Evolutionary conservation across 2,329 filamentous ascomycete genomes (phyloP).

Genomic region (Scedosporium dehoogii): DNA sequence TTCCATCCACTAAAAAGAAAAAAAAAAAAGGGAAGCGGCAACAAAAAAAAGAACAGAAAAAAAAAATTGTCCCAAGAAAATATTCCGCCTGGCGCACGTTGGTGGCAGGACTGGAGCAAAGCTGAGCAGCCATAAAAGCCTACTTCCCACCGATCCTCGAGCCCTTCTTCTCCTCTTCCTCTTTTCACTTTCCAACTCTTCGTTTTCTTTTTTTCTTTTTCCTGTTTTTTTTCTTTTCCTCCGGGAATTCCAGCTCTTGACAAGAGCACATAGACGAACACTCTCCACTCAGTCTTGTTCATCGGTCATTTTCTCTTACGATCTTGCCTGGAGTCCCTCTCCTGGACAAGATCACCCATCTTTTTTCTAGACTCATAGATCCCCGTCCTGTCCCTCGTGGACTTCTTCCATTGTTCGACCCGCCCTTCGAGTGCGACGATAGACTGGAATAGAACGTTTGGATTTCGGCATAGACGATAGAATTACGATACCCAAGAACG

Average conservation of each 20-base stretch:
- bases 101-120: background rate
- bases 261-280: constrained; percentile 8
- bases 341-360: constrained; percentile 4
- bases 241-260: constrained; percentile 27
- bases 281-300: constrained; percentile 9
- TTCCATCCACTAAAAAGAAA: background rate
- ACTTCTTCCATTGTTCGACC: background rate
- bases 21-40: background rate
- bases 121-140: constrained; percentile 2
- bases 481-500: constrained; percentile 7
- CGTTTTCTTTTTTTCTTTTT: constrained; percentile 23
- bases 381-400: background rate
- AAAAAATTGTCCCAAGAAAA: background rate
- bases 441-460: background rate
- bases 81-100: background rate
- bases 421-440: constrained; percentile 5
- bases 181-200: constrained; percentile 17
- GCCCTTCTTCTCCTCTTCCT: background rate
- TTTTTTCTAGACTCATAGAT: constrained; percentile 4
- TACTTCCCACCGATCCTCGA: background rate
- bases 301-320: constrained; percentile 6
- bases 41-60: constrained; percentile 2
- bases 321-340: constrained; percentile 9
- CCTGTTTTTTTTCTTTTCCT: constrained; percentile 29
- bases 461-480: constrained; percentile 4